Percentiles rank a stretch among this genome's conserved stretches.
phyloP scores from a whole-genome alignment of 1,284 basidiomycete genomes.

The Papiliotrema fonsecae region DNA sequence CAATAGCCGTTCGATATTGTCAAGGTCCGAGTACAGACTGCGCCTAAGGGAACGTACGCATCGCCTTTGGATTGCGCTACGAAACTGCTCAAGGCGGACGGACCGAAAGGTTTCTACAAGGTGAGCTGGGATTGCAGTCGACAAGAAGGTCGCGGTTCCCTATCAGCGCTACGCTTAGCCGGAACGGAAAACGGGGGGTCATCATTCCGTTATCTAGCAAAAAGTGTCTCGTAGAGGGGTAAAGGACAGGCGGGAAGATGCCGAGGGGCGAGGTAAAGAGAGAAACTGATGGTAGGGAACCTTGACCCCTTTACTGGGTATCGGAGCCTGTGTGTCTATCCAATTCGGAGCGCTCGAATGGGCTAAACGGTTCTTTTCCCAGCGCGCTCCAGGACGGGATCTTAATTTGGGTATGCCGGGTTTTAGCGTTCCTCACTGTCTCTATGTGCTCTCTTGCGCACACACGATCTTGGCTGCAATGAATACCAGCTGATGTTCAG shows the following conservation, averaged over 20 bases:
- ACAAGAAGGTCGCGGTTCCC: too few species aligned
- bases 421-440: too few species aligned
- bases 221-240: too few species aligned
- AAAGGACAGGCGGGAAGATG: too few species aligned
- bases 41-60: conserved; percentile 80
- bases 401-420: conserved; percentile 26
- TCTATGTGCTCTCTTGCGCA: too few species aligned
- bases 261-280: too few species aligned
- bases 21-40: conserved; percentile 92
- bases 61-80: conserved; percentile 85
- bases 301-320: conserved; percentile 84
- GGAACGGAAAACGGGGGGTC: too few species aligned
- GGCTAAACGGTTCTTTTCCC: conserved; percentile 71
- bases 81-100: conserved; percentile 83
- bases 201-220: too few species aligned
- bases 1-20: conserved; percentile 84
- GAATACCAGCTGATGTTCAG: conserved; percentile 26
- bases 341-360: conserved; percentile 92
- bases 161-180: too few species aligned
- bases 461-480: too few species aligned
- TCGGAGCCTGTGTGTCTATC: conserved; percentile 85
- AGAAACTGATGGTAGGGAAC: conserved; percentile 89
- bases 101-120: conserved; percentile 94
- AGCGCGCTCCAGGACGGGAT: conserved; percentile 22
- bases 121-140: conserved; percentile 53